Base-by-base conservation (phyloP, 2,329 filamentous ascomycete genomes). In the Bertia moriformis region DNA sequence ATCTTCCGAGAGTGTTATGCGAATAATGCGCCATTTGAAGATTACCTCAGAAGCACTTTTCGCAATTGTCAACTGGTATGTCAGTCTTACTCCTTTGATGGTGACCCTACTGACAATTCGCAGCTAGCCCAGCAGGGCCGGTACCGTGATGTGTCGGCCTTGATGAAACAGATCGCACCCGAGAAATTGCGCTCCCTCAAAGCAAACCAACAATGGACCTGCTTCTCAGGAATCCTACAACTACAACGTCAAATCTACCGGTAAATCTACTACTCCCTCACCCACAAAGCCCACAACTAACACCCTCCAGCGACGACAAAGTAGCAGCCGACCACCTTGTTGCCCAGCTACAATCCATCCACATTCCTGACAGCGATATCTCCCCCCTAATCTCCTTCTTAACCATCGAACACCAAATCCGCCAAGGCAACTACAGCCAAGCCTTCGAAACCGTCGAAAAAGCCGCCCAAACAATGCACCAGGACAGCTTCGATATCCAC, bases 401-500 rank as follows among this genome's bases (percentile, higher is more conserved):
- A 10, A 67, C 73, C 40, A 69, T 81, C 37, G 72, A 81, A 39
- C 66, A 71, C 40, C 62, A 71, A 19, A 64, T 71, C 19, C 66
- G 69, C 20, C 62, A 64, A 40, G 63, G 65, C 14, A 61, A 72
- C 44, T 69, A 69, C 46, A 49, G 60, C 2, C 51, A 56, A 19
- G 77, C 79, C 1, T 60, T 80, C 19, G 54, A 60, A 2, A 59
- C 62, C 29, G 61, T 81, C 38, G 71, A 76, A 40, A 51, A 62
- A 19, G 57, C 71, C 13, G 62, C 71, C 2, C 55, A 63, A 30
- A 52, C 58, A 2, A 57, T 73, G 18, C 67, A 69, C 46, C 63
- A 69, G 29, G 66, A 71, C 38, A 66, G 65, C 40, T 68, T 69
- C 39, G 79, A 84, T 50, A 60, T 83, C 19, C 63, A 72, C 20